phyloP scores from a whole-genome alignment of 306 rosid species.

The Dryas drummondii region DNA sequence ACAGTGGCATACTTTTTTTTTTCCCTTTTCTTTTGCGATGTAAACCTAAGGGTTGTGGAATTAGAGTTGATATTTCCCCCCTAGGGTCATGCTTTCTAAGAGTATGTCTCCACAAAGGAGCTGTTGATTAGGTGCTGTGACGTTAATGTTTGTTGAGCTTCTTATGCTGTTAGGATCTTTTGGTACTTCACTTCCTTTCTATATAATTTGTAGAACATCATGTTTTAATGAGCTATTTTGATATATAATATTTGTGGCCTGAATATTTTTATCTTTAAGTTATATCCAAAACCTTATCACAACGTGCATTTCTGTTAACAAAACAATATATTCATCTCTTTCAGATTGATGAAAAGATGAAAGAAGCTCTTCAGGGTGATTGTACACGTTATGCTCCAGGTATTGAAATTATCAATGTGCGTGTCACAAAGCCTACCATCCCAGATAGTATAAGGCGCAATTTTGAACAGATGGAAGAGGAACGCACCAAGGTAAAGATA shows the following conservation, averaged over 20 bases:
- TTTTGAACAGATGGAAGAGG: constrained; percentile 93
- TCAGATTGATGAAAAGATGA: constrained; percentile 96
- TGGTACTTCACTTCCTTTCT: not conserved
- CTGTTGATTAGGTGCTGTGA: not conserved
- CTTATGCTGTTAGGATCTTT: not conserved
- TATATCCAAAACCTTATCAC: not conserved
- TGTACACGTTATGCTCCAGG: constrained; percentile 95
- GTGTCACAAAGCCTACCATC: constrained; percentile 85
- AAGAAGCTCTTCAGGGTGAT: constrained; percentile 91
- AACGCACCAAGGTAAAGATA: constrained; percentile 80
- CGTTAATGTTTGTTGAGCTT: not conserved
- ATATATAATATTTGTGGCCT: constrained; percentile 8
- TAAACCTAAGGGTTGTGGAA: not conserved
- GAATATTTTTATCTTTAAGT: not conserved
- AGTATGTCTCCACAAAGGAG: not conserved
- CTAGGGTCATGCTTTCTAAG: constrained; percentile 1
- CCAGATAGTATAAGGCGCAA: constrained; percentile 71
- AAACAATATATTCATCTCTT: constrained; percentile 8
- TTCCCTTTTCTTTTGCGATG: constrained; percentile 9
- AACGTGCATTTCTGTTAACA: not conserved
- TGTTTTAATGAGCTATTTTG: not conserved
- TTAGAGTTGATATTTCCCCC: not conserved
- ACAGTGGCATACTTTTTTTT: not conserved
- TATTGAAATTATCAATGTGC: constrained; percentile 81
- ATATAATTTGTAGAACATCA: not conserved